Percentiles rank a stretch among this genome's conserved stretches.
These are phyloP conservation scores for Eucalyptus marginata DNA, from an alignment of 345 rosid species.

Conservation along the genomic window DNA sequence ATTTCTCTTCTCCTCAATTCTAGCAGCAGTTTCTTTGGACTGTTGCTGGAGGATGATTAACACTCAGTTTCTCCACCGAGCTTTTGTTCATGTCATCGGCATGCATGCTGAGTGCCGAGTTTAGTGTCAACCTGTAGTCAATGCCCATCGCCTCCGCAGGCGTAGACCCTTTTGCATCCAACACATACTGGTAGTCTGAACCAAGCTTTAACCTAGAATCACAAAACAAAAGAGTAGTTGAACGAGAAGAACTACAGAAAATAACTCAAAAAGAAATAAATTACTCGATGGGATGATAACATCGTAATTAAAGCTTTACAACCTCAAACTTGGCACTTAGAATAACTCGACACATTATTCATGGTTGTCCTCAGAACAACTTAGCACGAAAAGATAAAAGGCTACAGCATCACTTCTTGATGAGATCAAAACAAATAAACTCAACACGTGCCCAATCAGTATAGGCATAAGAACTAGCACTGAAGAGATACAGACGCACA, in stretches of 20 bases:
- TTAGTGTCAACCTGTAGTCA: conserved; percentile 55
- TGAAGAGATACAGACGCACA: neutral
- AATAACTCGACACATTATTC: neutral
- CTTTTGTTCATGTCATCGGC: conserved; percentile 36
- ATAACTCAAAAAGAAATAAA: neutral
- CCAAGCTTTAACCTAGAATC: neutral
- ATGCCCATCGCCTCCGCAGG: conserved; percentile 67
- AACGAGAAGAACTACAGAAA: neutral
- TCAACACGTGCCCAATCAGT: neutral
- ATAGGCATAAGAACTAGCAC: neutral
- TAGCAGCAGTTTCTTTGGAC: conserved; percentile 33
- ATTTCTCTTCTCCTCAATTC: conserved; percentile 36
- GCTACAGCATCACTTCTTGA: neutral
- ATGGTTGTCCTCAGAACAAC: neutral
- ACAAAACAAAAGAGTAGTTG: neutral
- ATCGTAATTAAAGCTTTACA: neutral
- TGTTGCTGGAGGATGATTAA: conserved; percentile 36
- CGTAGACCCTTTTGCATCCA: conserved; percentile 39
- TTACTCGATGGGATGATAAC: neutral
- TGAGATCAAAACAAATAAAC: neutral
- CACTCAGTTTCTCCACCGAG: conserved; percentile 35
- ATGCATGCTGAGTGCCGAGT: conserved; percentile 45
- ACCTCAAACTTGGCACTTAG: neutral
- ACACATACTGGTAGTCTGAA: conserved; percentile 28
- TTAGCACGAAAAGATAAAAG: neutral